These are phyloP conservation scores for Volvox africanus DNA, from an alignment of 139 green algal species.

Conservation along the genomic window DNA sequence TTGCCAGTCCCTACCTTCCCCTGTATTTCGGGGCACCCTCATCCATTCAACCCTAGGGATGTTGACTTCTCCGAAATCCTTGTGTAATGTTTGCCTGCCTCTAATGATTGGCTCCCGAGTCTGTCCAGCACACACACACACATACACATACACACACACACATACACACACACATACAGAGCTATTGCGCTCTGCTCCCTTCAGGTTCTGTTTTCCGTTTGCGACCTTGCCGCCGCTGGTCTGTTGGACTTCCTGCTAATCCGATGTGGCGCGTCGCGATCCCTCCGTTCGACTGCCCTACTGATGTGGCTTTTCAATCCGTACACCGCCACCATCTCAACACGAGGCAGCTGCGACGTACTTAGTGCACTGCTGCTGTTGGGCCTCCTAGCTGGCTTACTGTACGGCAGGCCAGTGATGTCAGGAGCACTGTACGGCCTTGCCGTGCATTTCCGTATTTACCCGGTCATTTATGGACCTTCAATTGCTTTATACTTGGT, in stretches of 20 bases:
- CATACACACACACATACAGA: no score
- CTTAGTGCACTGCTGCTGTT: conserved; percentile 86
- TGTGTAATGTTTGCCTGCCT: no score
- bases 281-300: conserved; percentile 16
- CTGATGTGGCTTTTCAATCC: conserved; percentile 95
- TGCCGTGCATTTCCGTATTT: conserved; percentile 93
- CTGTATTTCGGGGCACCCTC: no score
- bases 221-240: conserved; percentile 77
- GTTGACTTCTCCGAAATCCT: no score
- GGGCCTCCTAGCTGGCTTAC: conserved; percentile 69
- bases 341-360: conserved; percentile 90
- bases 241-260: conserved; percentile 66
- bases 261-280: background rate
- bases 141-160: no score
- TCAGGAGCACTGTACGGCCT: conserved; percentile 82
- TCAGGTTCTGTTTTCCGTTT: conserved; percentile 79
- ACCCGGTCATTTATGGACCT: conserved; percentile 92
- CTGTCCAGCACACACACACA: no score
- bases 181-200: background rate
- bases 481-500: conserved; percentile 75
- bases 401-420: background rate
- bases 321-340: conserved; percentile 93
- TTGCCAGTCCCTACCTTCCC: no score
- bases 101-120: no score
- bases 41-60: no score